Evolutionary conservation across 2,329 filamentous ascomycete species (phyloP).

Genomic region (Capronia epimyces): DNA sequence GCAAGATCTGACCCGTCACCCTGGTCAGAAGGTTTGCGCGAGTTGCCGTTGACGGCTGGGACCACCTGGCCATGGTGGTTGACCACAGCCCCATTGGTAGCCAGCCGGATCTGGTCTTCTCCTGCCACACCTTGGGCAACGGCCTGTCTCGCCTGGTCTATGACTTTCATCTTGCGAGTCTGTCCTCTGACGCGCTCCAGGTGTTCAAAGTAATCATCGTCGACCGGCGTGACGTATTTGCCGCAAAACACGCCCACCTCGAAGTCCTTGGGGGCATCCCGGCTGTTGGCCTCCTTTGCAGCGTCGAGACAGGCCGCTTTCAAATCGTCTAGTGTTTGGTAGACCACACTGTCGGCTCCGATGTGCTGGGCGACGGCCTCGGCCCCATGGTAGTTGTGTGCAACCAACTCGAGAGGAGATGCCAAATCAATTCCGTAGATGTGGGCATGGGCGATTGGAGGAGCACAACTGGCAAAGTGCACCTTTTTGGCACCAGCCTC

Average conservation of each 20-base stretch:
- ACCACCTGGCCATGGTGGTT: constrained; percentile 54
- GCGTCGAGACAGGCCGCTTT: constrained; percentile 70
- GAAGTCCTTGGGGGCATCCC: constrained; percentile 57
- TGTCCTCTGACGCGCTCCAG: constrained; percentile 67
- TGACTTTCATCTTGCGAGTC: constrained; percentile 60
- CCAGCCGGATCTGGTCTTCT: constrained; percentile 56
- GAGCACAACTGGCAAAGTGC: constrained; percentile 75
- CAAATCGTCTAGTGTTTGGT: constrained; percentile 72
- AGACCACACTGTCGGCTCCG: constrained; percentile 70
- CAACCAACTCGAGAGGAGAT: constrained; percentile 64
- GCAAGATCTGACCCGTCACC: constrained; percentile 6
- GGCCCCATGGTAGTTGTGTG: constrained; percentile 57
- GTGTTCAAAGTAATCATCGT: constrained; percentile 75
- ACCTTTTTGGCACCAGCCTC: constrained; percentile 79
- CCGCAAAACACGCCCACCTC: constrained; percentile 92
- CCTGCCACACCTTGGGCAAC: constrained; percentile 59
- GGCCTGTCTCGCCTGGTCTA: constrained; percentile 60
- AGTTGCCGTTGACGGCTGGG: constrained; percentile 39
- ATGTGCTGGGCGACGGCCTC: constrained; percentile 61
- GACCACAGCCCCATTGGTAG: constrained; percentile 56
- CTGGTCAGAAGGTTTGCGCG: constrained; percentile 6
- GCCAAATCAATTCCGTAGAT: constrained; percentile 79
- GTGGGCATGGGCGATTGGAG: constrained; percentile 77
- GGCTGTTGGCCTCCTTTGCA: constrained; percentile 50
- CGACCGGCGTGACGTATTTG: constrained; percentile 74